Evolutionary conservation across 2,329 filamentous ascomycete species (phyloP).

Genomic region (Arthroderma uncinatum): DNA sequence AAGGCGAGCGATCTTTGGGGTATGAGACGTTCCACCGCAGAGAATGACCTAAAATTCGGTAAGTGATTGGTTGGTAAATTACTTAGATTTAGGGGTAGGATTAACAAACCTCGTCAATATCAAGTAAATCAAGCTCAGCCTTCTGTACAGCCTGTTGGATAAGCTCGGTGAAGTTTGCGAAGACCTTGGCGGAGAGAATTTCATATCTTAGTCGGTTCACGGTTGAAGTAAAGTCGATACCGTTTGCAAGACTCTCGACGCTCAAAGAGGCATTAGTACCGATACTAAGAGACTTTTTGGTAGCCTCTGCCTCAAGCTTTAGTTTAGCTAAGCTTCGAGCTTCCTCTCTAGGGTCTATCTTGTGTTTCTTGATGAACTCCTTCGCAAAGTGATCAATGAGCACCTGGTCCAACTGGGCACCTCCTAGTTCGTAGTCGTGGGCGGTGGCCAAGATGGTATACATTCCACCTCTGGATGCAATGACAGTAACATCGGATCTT

Average conservation of each 20-base stretch:
- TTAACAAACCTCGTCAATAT: slow-evolving; percentile 63
- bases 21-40: slow-evolving; percentile 84
- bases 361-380: slow-evolving; percentile 97
- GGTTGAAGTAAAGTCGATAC: slow-evolving; percentile 80
- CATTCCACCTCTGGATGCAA: slow-evolving; percentile 86
- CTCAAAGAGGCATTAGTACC: slow-evolving; percentile 83
- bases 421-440: slow-evolving; percentile 91
- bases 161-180: slow-evolving; percentile 75
- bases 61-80: slow-evolving; percentile 7
- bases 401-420: slow-evolving; percentile 74
- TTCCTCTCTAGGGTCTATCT: slow-evolving; percentile 73
- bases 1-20: slow-evolving; percentile 79
- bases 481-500: slow-evolving; percentile 78
- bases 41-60: slow-evolving; percentile 56
- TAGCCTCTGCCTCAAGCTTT: slow-evolving; percentile 77
- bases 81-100: not conserved
- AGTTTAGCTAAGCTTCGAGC: slow-evolving; percentile 78
- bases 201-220: slow-evolving; percentile 93
- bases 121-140: slow-evolving; percentile 80
- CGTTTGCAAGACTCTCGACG: slow-evolving; percentile 80
- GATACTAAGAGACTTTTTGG: slow-evolving; percentile 84
- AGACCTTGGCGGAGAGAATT: slow-evolving; percentile 73
- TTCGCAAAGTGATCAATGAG: slow-evolving; percentile 95
- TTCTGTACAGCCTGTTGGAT: slow-evolving; percentile 81
- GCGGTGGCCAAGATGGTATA: slow-evolving; percentile 89